phyloP scores from a whole-genome alignment of 495 filamentous ascomycete genomes.

The Penicillium paxilli region DNA sequence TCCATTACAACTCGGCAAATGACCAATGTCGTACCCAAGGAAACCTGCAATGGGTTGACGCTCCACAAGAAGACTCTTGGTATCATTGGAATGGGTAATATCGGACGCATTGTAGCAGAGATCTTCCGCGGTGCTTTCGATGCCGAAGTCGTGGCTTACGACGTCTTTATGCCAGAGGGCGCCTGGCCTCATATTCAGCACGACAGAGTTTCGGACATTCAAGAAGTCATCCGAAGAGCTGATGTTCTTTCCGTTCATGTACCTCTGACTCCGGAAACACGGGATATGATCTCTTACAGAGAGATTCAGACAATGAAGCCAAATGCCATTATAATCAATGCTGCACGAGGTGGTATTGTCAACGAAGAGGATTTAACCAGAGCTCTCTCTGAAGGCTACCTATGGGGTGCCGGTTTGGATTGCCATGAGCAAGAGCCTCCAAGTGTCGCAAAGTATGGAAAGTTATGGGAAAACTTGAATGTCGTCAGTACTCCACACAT shows the following conservation, averaged over 20 bases:
- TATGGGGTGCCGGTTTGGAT: constrained; percentile 50
- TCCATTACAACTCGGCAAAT: constrained; percentile 32
- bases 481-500: constrained; percentile 34
- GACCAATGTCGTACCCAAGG: constrained; percentile 26
- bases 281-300: constrained; percentile 43
- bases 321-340: constrained; percentile 55
- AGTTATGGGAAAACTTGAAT: constrained; percentile 29
- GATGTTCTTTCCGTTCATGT: constrained; percentile 40
- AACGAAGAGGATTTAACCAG: constrained; percentile 51
- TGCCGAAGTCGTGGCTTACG: constrained; percentile 30
- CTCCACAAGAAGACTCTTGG: constrained; percentile 34
- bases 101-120: constrained; percentile 32
- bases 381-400: constrained; percentile 45
- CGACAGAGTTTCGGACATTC: constrained; percentile 18
- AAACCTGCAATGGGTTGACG: constrained; percentile 32
- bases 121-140: constrained; percentile 38
- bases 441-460: constrained; percentile 21
- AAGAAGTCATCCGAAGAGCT: constrained; percentile 29
- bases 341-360: constrained; percentile 59
- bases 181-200: constrained; percentile 34
- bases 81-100: constrained; percentile 43
- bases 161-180: constrained; percentile 27
- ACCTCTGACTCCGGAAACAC: constrained; percentile 38
- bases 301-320: constrained; percentile 51
- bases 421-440: constrained; percentile 33